Conservation (phyloP, 2,329 filamentous ascomycete genomes). For the Septoria petroselini region DNA sequence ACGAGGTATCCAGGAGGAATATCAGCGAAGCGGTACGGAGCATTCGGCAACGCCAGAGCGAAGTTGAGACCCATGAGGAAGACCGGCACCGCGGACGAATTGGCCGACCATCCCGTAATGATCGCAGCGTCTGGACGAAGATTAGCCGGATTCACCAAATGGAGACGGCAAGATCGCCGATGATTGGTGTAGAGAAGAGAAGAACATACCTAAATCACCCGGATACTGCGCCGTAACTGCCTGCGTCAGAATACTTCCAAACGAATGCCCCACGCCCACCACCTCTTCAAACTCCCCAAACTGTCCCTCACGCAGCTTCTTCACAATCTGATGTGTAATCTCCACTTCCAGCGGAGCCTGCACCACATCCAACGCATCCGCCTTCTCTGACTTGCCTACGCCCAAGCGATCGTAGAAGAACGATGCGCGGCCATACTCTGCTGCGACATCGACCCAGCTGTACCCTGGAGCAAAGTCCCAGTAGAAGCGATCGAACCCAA, state of each 20-base stretch:
- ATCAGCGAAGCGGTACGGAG: conserved; percentile 33
- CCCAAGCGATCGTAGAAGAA: conserved; percentile 47
- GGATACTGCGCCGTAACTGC: conserved; percentile 38
- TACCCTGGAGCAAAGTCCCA: conserved; percentile 41
- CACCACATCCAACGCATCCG: conserved; percentile 41
- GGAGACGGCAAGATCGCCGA: no score
- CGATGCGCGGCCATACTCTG: conserved; percentile 40
- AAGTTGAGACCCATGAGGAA: conserved; percentile 33
- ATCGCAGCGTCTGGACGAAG: conserved; percentile 37
- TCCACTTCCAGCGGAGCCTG: conserved; percentile 41
- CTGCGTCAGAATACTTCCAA: conserved; percentile 39
- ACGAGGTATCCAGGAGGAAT: conserved; percentile 35
- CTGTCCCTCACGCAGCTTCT: conserved; percentile 32
- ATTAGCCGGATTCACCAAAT: background rate
- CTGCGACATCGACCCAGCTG: conserved; percentile 44
- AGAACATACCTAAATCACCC: background rate
- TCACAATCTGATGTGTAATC: conserved; percentile 38
- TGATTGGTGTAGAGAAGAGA: no score
- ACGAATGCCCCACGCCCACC: conserved; percentile 43
- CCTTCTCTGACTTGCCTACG: conserved; percentile 39
- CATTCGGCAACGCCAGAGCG: conserved; percentile 32
- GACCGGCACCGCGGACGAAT: conserved; percentile 25
- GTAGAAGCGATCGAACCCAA: conserved; percentile 40
- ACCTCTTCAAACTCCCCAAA: conserved; percentile 39
- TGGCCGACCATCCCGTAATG: conserved; percentile 40